Evolutionary conservation across 169 alveolate genomes (phyloP), one percentile per base, ranked within the genome.

Genomic region (Perkinsus marinus): DNA sequence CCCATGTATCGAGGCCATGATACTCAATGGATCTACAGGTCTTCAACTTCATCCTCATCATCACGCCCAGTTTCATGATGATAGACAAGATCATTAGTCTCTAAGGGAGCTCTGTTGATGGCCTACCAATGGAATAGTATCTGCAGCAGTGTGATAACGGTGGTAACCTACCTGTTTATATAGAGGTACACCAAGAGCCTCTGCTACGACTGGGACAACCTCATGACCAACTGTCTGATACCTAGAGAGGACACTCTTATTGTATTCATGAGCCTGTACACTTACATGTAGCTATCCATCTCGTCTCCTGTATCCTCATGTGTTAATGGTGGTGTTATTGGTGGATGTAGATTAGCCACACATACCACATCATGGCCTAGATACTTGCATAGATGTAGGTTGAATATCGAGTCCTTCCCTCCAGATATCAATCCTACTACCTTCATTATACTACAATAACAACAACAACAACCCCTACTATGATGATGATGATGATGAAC

Each of bases 151-250:
- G 22, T 7, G 9, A 57, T 57, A 0, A 57, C 26, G 9, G 22
- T 2, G 9, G 22, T 2, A 98, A 93, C 39, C 34, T 57, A 57
- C 79, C 34, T 57, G 79, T 16, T 57, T 57, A 16, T 57, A 16
- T 57, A 97, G 90, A 0, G 99, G 99, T n/a, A 95, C 94, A 39
- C 96, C 98, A 92, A 98, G 92, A 90, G 99, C 97, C 94, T 97
- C 96, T 0, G 99, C 99, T 43, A 99, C 97, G n/a, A 97, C 95
- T 34, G 97, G 97, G 38, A 97, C 95, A 89, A 97, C 93, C 91
- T 96, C 98, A 39, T 98, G 96, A 0, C 99, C 99, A 16, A 98
- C 98, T 89, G 99, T 98, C 95, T 99, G 99, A 95, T 96, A 98
- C 99, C 98, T 98, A 93, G 94, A 98, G 91, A 99, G 96, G 94